Conservation (phyloP, 1,139 yeast species). For the Candida smagusa region DNA sequence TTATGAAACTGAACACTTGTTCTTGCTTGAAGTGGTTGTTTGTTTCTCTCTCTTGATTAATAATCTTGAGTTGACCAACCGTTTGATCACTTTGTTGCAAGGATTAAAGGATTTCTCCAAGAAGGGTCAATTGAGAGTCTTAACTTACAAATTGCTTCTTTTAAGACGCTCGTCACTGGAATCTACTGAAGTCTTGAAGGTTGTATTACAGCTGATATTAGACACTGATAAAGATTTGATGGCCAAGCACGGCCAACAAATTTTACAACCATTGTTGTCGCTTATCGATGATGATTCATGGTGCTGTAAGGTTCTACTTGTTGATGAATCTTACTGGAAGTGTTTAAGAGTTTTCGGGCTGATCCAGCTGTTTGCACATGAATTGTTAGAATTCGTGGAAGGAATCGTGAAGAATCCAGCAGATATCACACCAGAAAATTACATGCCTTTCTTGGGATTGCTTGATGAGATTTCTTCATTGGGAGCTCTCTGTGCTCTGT, state of each 20-base stretch:
- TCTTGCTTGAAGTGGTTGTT: constrained; percentile 52
- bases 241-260: constrained; percentile 46
- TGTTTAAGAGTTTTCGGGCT: constrained; percentile 57
- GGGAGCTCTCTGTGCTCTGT: constrained; percentile 77
- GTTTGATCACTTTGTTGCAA: constrained; percentile 16
- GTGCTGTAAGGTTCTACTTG: constrained; percentile 37
- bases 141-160: constrained; percentile 42
- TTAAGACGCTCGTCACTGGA: constrained; percentile 28
- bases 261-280: constrained; percentile 53
- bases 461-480: constrained; percentile 79
- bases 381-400: constrained; percentile 50
- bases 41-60: constrained; percentile 48
- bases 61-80: constrained; percentile 29
- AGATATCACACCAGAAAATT: constrained; percentile 47
- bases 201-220: constrained; percentile 24
- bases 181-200: constrained; percentile 10
- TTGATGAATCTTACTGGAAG: constrained; percentile 61
- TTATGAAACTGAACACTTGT: constrained; percentile 54
- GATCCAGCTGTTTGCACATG: constrained; percentile 47
- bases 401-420: constrained; percentile 35
- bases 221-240: constrained; percentile 37
- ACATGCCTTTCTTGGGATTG: constrained; percentile 63
- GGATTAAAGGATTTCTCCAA: constrained; percentile 23
- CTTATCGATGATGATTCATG: constrained; percentile 50
- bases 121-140: constrained; percentile 29